Percentiles rank a stretch among this genome's conserved stretches.
phyloP scores from a whole-genome alignment of 163 green algal genomes.

The Scenedesmus sp. region DNA sequence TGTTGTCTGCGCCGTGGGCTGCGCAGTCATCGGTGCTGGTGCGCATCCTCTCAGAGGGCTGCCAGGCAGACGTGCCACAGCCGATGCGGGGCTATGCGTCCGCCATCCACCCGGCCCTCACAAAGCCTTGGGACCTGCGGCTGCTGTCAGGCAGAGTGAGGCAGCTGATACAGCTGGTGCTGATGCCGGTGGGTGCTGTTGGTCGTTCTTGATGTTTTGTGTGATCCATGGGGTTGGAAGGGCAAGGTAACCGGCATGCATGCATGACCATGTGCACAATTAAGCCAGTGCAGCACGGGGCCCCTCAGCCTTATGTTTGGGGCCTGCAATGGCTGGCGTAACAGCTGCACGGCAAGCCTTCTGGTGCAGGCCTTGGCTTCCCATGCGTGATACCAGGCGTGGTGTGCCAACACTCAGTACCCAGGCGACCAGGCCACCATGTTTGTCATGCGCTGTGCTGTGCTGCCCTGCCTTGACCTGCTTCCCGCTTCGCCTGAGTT shows the following conservation, averaged over 20 bases:
- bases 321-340: not conserved
- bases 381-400: not conserved
- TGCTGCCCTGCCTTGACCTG: not conserved
- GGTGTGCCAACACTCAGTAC: not conserved
- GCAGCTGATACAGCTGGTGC: slow-evolving; percentile 25
- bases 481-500: too few species aligned
- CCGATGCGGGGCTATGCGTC: not conserved
- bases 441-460: not conserved
- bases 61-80: slow-evolving; percentile 22
- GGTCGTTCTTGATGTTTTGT: not conserved
- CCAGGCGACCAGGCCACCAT: not conserved
- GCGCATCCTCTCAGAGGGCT: slow-evolving; percentile 42
- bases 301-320: not conserved
- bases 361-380: too few species aligned
- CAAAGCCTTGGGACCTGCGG: slow-evolving; percentile 32
- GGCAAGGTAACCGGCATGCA: not conserved
- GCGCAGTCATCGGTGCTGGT: slow-evolving; percentile 35
- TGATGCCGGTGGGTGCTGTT: slow-evolving; percentile 32
- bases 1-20: too few species aligned
- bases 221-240: not conserved
- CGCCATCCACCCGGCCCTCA: slow-evolving; percentile 17
- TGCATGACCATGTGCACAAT: too few species aligned
- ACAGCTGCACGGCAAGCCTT: too few species aligned
- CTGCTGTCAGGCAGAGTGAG: slow-evolving; percentile 31
- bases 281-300: too few species aligned